These are phyloP conservation scores for Xylaria sp. DNA, from an alignment of 2,329 filamentous ascomycete genomes.

Conservation along the genomic window DNA sequence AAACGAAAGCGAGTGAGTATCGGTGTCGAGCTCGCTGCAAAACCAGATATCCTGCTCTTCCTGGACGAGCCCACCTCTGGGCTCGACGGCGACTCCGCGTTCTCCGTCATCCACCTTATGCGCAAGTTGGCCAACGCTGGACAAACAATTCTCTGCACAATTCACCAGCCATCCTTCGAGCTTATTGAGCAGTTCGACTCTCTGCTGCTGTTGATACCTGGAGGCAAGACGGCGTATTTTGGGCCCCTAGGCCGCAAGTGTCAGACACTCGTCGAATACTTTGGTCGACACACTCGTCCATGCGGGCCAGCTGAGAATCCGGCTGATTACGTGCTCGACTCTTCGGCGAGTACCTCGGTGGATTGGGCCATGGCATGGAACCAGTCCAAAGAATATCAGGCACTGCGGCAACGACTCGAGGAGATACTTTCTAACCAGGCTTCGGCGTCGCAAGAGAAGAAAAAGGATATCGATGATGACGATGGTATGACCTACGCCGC, in stretches of 20 bases:
- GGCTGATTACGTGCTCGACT: too few relatives aligned
- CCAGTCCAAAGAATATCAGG: too few relatives aligned
- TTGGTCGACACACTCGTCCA: slow-evolving; percentile 64
- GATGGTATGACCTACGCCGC: too few relatives aligned
- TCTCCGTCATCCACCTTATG: slow-evolving; percentile 75
- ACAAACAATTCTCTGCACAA: slow-evolving; percentile 56
- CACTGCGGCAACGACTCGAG: too few relatives aligned
- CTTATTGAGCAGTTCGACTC: slow-evolving; percentile 60
- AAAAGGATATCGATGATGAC: too few relatives aligned
- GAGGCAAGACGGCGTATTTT: slow-evolving; percentile 67
- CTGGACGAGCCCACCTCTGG: slow-evolving; percentile 80
- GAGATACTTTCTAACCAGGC: too few relatives aligned
- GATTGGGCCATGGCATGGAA: too few relatives aligned
- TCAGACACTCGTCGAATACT: slow-evolving; percentile 62
- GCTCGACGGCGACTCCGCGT: slow-evolving; percentile 77
- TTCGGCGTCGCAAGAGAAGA: too few relatives aligned
- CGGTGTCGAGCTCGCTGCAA: slow-evolving; percentile 77
- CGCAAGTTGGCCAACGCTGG: slow-evolving; percentile 65
- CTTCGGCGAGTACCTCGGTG: too few relatives aligned
- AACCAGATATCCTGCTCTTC: slow-evolving; percentile 69
- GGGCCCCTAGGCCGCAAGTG: slow-evolving; percentile 64
- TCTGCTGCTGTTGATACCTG: slow-evolving; percentile 62
- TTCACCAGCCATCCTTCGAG: slow-evolving; percentile 56
- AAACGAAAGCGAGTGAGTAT: slow-evolving; percentile 71
- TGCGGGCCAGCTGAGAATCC: slow-evolving; percentile 67